phyloP scores from a whole-genome alignment of 208 protist genomes.

The Crithidia fasciculata region DNA sequence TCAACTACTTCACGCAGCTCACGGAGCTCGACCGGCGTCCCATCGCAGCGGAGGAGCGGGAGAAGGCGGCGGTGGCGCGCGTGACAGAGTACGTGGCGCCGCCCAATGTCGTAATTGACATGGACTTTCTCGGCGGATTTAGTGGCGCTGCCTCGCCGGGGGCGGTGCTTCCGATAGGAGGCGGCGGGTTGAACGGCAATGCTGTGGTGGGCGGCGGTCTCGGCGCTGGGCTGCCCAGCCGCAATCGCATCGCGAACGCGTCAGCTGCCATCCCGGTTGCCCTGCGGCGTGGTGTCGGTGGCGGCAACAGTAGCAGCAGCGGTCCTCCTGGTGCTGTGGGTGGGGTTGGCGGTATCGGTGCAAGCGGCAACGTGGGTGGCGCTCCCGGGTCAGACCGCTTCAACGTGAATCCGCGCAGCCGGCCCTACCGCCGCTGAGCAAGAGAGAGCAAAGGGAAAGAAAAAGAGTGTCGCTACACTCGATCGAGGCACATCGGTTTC shows the following conservation, averaged over 20 bases:
- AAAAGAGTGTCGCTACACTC: too few relatives aligned
- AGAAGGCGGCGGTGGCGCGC: constrained; percentile 49
- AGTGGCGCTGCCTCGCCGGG: not conserved
- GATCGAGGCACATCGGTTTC: too few relatives aligned
- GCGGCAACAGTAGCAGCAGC: not conserved
- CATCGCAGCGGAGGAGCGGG: constrained; percentile 80
- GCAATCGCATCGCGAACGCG: constrained; percentile 2
- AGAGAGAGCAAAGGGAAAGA: not conserved
- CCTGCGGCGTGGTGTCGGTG: constrained; percentile 13
- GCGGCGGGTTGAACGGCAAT: not conserved
- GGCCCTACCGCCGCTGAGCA: constrained; percentile 23
- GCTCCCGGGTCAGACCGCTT: constrained; percentile 18
- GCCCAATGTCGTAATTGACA: constrained; percentile 81
- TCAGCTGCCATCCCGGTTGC: constrained; percentile 1
- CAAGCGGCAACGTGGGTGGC: not conserved
- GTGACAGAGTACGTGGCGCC: constrained; percentile 55
- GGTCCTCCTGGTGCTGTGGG: too few relatives aligned
- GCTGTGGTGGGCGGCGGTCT: not conserved
- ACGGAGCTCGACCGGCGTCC: constrained; percentile 56
- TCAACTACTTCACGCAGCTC: constrained; percentile 49
- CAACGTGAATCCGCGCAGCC: constrained; percentile 14
- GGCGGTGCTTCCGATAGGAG: not conserved
- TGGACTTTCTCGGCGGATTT: constrained; percentile 38
- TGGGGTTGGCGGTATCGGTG: too few relatives aligned
- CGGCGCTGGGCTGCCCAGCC: constrained; percentile 8